Conservation (phyloP, 2,329 filamentous ascomycete species). For the Penicillium sp. region DNA sequence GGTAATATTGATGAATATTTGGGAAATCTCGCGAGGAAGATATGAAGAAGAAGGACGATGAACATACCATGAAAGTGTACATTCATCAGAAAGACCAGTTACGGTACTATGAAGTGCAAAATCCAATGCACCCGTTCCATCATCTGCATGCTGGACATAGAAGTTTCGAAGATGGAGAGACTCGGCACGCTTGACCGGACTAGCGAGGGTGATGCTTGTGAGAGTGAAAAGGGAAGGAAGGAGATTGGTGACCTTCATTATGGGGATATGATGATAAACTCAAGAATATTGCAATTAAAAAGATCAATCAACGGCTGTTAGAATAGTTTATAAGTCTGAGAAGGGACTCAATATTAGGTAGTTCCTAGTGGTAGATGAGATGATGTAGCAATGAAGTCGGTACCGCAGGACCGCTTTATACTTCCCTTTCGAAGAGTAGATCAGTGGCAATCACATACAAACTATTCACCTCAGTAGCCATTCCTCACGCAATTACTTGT, state of each 20-base stretch:
- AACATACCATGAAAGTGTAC: constrained; percentile 2
- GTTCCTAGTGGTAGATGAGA: neutral
- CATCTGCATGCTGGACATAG: neutral
- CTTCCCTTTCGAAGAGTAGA: neutral
- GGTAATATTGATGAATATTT: neutral
- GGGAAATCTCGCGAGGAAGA: neutral
- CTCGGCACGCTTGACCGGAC: neutral
- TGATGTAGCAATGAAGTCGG: constrained; percentile 5
- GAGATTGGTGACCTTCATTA: neutral
- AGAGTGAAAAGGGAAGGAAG: neutral
- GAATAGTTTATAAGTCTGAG: neutral
- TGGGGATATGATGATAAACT: neutral
- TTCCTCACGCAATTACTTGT: neutral
- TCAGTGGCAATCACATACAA: neutral
- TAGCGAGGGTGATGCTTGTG: neutral
- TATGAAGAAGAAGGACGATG: neutral
- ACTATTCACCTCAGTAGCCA: neutral
- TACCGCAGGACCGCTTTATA: neutral
- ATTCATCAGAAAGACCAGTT: constrained; percentile 2
- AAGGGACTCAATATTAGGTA: neutral
- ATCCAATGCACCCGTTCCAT: neutral
- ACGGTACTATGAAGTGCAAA: neutral
- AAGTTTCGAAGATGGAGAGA: constrained; percentile 7
- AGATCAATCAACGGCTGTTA: neutral
- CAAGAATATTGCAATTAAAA: too few species aligned